Base-by-base conservation (phyloP, 768 basidiomycete genomes). In the Phaeolepiota aurea region DNA sequence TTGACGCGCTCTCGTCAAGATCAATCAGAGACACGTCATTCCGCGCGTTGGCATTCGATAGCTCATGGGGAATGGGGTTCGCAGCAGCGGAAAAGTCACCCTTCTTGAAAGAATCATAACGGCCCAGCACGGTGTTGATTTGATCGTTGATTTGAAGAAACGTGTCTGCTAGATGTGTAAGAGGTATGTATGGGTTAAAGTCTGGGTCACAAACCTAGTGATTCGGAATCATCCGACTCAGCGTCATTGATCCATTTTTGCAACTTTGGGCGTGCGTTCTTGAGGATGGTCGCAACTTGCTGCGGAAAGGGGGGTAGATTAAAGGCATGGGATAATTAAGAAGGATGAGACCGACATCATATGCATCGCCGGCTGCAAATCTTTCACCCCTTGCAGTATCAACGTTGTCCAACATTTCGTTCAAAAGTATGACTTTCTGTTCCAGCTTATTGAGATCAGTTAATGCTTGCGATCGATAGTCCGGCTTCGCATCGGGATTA, bases 161-260 rank as follows among this genome's bases (percentile, higher is more conserved):
- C 2, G 90, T 90, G 45, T 93, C 93, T 91, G 52, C 11, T 7
- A n/a, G 36, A 30, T 37, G 31, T 44, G 39, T 15, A 16, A 44
- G 20, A 44, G 37, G 36, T 30, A 5, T 7, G 20, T 2, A 16
- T 38, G 12, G 23, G 21, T 23, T 3, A 16, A 12, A 11, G 10
- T 20, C 18, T 20, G 11, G n/a, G 16, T 18, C 12, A 12, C 1
- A 30, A 52, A 92, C 90, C 87, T 49, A 97, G 76, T 21, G 89
- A 87, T 48, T 92, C 90, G 2, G 89, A 77, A 59, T 93, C 90
- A 30, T 91, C 84, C 2, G 79, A 71, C 52, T 91, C 85, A 13
- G 90, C 91, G 50, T 97, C 91, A 7, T 86, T 88, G 43, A 98
- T 87, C 94, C 96, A 98, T 54, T 91, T 94, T 61, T 99, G 96